Evolutionary conservation across 1,284 basidiomycete species (phyloP).

Genomic region (Boletus hoseneyae): DNA sequence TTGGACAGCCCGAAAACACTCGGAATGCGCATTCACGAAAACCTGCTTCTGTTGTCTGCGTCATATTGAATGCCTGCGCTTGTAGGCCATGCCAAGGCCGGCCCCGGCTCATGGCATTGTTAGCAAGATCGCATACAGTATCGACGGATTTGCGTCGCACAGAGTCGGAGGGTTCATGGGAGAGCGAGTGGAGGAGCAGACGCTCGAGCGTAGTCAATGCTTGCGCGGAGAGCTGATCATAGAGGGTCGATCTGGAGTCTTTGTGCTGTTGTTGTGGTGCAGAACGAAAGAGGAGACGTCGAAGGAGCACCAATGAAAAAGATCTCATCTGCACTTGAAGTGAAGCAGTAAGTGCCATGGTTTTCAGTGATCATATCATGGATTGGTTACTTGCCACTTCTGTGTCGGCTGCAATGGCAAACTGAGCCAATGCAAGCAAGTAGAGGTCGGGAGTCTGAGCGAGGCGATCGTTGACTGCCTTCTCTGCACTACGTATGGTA

Average conservation of each 20-base stretch:
- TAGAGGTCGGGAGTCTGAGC: constrained; percentile 74
- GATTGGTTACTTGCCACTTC: constrained; percentile 55
- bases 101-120: constrained; percentile 66
- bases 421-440: constrained; percentile 70
- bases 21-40: constrained; percentile 49
- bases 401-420: constrained; percentile 66
- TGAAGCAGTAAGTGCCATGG: constrained; percentile 14
- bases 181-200: constrained; percentile 63
- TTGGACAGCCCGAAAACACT: constrained; percentile 66
- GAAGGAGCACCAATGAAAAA: constrained; percentile 73
- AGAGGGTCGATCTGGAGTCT: constrained; percentile 49
- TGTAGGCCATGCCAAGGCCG: constrained; percentile 77
- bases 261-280: constrained; percentile 35
- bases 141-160: constrained; percentile 72
- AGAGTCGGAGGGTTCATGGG: constrained; percentile 50
- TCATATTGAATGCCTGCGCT: constrained; percentile 64
- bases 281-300: constrained; percentile 67
- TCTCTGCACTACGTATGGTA: constrained; percentile 56
- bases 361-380: neutral
- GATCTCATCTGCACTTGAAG: constrained; percentile 62
- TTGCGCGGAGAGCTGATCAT: constrained; percentile 67
- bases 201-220: constrained; percentile 66
- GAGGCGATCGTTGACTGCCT: constrained; percentile 72
- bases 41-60: constrained; percentile 40
- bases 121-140: constrained; percentile 69